These are phyloP conservation scores for Ashbya aceris DNA, from an alignment of 1,139 yeast species.

Conservation along the genomic window DNA sequence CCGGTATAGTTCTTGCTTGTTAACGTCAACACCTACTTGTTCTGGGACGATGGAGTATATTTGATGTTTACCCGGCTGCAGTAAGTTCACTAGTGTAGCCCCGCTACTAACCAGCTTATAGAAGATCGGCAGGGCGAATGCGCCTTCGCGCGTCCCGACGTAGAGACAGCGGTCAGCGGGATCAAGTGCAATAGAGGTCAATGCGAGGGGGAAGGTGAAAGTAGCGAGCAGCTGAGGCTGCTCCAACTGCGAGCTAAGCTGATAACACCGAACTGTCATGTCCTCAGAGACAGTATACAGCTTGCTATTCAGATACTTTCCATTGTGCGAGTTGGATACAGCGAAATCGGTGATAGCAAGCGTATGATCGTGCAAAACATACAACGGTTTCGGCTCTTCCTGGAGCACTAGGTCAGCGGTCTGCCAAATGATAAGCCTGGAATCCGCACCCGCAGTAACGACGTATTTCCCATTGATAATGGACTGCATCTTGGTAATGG, in stretches of 20 bases:
- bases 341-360: constrained; percentile 59
- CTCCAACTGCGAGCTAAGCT: constrained; percentile 28
- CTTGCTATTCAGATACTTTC: constrained; percentile 36
- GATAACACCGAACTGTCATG: constrained; percentile 62
- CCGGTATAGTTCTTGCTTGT: constrained; percentile 15
- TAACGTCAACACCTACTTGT: constrained; percentile 5
- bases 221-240: constrained; percentile 47
- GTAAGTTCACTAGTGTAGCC: constrained; percentile 17
- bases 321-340: constrained; percentile 23
- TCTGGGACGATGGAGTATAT: constrained; percentile 22
- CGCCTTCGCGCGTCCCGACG: constrained; percentile 60
- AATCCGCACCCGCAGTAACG: constrained; percentile 72
- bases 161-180: constrained; percentile 73
- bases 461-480: constrained; percentile 59
- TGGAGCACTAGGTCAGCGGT: constrained; percentile 43
- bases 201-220: constrained; percentile 52
- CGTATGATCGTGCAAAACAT: constrained; percentile 64
- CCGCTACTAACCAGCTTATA: constrained; percentile 15
- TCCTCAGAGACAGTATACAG: constrained; percentile 68
- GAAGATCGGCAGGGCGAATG: constrained; percentile 19
- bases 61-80: constrained; percentile 17
- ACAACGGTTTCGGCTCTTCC: constrained; percentile 36
- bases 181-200: constrained; percentile 58
- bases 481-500: constrained; percentile 49
- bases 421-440: constrained; percentile 71